Percentiles rank a stretch among this genome's conserved stretches.
These are phyloP conservation scores for Lachnellula arida DNA, from an alignment of 2,329 filamentous ascomycete species.

Conservation along the genomic window DNA sequence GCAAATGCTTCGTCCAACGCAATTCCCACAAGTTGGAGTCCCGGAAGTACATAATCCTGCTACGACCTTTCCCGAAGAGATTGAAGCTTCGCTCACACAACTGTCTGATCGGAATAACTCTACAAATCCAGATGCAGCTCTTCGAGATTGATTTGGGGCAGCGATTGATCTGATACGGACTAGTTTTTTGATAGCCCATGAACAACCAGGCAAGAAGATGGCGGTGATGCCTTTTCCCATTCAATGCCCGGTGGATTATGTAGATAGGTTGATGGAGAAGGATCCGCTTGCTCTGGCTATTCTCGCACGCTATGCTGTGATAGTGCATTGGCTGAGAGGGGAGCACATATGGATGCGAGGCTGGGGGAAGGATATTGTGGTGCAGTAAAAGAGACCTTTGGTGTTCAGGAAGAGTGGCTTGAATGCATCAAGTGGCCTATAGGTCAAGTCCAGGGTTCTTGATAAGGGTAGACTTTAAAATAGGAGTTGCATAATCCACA, in stretches of 20 bases:
- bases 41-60: neutral
- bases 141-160: neutral
- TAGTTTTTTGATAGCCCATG: conserved; percentile 1
- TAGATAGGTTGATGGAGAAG: conserved; percentile 1
- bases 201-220: conserved; percentile 1
- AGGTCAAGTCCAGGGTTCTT: neutral
- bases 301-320: conserved; percentile 13
- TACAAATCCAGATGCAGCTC: neutral
- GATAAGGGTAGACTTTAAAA: too few species aligned
- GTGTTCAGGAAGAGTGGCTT: neutral
- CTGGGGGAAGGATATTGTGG: conserved; percentile 15
- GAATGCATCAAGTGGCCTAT: conserved; percentile 3
- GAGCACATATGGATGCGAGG: conserved; percentile 8
- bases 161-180: conserved; percentile 1
- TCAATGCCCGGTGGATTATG: conserved; percentile 1
- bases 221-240: conserved; percentile 7
- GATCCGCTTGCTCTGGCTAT: conserved; percentile 12
- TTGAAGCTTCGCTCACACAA: neutral
- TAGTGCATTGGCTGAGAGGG: conserved; percentile 7
- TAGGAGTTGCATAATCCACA: too few species aligned
- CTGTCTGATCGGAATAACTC: neutral
- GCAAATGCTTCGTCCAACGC: neutral
- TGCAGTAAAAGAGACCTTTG: conserved; percentile 1
- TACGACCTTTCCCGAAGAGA: neutral
- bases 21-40: neutral